Evolutionary conservation across 257 asterid species (phyloP), one percentile per base, ranked within the genome.

Genomic region (Solanum bukasovii): DNA sequence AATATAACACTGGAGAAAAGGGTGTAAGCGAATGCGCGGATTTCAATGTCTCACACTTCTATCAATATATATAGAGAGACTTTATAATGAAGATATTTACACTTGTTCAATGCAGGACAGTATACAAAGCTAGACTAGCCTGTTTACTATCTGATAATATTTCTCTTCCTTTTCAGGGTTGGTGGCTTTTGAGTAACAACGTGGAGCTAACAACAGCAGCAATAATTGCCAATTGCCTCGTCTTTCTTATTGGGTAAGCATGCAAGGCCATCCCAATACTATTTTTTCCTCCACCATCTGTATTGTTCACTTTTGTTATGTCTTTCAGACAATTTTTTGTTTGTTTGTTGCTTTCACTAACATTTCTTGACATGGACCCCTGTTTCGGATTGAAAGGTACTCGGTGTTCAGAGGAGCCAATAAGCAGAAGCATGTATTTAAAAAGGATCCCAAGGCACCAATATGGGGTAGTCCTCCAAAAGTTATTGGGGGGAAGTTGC

Each of bases 401-500:
- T 86, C 85, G 25, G 96, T 96, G 92, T 97, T 97, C 88, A 94
- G 99, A 97, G 99, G 99, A 91, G 95, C 99, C 86, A 97, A 97
- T 92, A 96, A 95, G 92, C 99, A 97, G 93, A 97, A 97, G 87
- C 98, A 97, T 87, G 88, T 78, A 61, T 97, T 97, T 91, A 97
- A 96, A 89, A 97, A 96, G 95, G 90, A 96, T 74, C 96, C 98
- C 61, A 96, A 95, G 92, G 97, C 94, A 86, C 92, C 90, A 18
- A 97, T 97, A 86, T 97, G 99, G 99, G 99, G 98, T 42, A 91
- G 89, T 77, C 98, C 99, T 67, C 98, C 99, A 25, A 96, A 95
- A 89, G 96, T 96, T 89, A 88, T 97, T 78, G 98, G 99, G 23
- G 99, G 99, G 78, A 97, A 97, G 93, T 89, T 97, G 92, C 99